Evolutionary conservation across 306 rosid species (phyloP), one percentile per base, ranked within the genome.

Genomic region (cucumber (Cucumis sativus)): DNA sequence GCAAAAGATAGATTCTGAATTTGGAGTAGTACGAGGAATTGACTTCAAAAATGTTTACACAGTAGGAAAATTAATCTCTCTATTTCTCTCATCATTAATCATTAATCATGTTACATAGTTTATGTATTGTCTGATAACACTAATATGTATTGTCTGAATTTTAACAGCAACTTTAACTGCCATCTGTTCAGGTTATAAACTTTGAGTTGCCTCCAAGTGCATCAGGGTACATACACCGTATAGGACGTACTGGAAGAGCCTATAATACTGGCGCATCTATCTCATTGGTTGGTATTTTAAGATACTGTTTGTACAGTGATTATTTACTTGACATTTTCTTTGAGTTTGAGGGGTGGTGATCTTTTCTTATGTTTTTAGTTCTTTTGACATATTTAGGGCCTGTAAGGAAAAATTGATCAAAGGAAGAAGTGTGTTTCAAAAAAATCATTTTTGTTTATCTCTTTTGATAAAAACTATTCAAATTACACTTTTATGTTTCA

Each of bases 201-300:
- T 86, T 92, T 64, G 97, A 95, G 79, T 89, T 95, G 97, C 97
- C 99, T 63, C 84, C 17, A 71, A 91, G 83, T 87, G 86, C 82
- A 78, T 87, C 84, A 33, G 97, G 97, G 72, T 95, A 95, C 76
- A 86, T 95, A 17, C 97, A 95, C 81, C 88, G 97, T 63, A 90
- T 95, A 79, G 99, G 99, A 62, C 97, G 99, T 74, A 95, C 99
- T 30, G 99, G 99, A 84, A 88, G 99, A 87, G 99, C 97, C 75
- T 87, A 85, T 68, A 95, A 74, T 81, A 88, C 93, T 64, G 99
- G 99, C 83, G 58, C 91, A 83, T 92, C 99, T 83, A 57, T 95
- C 33, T 92, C 99, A 59, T 87, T 95, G 87, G 99, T 95, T 86
- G 91, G 97, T 90, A 71, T 76, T 69, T 33, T 61, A 0, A 33